These are phyloP conservation scores for Dentipellis fragilis DNA, from an alignment of 768 basidiomycete species.

Conservation along the genomic window DNA sequence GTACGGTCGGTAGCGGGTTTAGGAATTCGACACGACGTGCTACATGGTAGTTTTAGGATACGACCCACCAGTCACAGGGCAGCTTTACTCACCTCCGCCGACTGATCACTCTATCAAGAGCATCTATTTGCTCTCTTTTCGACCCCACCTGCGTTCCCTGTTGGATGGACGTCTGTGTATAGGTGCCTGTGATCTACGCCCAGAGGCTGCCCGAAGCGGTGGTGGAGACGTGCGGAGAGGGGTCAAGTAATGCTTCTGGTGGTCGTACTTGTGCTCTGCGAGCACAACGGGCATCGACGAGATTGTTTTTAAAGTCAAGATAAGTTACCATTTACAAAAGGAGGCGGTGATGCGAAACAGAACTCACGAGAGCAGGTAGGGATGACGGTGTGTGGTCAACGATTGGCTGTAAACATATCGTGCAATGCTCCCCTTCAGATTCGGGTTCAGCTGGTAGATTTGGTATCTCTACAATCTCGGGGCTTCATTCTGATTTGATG, in stretches of 20 bases:
- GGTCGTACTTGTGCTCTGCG: conserved; percentile 59
- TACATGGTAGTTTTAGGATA: conserved; percentile 21
- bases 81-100: conserved; percentile 46
- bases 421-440: conserved; percentile 54
- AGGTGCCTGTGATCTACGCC: conserved; percentile 7
- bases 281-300: conserved; percentile 68
- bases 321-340: too few species aligned
- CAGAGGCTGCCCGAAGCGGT: conserved; percentile 14
- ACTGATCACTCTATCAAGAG: conserved; percentile 64
- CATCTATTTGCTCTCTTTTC: conserved; percentile 51
- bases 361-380: conserved; percentile 87
- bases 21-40: conserved; percentile 86
- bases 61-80: background rate
- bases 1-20: conserved; percentile 81
- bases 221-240: conserved; percentile 48
- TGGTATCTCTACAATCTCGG: background rate
- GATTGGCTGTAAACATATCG: conserved; percentile 76
- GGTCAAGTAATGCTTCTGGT: conserved; percentile 67
- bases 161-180: conserved; percentile 16
- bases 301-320: conserved; percentile 49
- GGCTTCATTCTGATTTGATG: background rate
- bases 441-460: conserved; percentile 11
- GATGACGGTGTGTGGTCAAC: conserved; percentile 71
- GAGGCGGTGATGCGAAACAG: conserved; percentile 92
- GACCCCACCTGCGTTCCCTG: conserved; percentile 47